Percentiles rank a stretch among this genome's conserved stretches.
Evolutionary conservation across 169 alveolate genomes (phyloP).

Genomic region (Eimeria zaria): DNA sequence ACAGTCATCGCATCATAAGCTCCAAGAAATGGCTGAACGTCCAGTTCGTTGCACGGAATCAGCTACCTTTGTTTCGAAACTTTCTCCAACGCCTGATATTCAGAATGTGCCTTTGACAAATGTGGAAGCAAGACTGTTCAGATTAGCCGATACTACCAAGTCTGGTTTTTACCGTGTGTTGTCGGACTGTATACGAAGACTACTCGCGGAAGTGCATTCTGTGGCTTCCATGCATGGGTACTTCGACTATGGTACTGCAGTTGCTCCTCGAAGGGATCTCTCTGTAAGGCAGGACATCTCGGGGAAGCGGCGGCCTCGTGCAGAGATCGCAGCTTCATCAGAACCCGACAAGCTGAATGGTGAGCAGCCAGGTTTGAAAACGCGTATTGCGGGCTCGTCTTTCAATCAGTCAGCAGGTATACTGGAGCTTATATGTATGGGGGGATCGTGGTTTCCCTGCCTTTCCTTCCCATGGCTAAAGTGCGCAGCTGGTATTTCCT

Average conservation of each 20-base stretch:
- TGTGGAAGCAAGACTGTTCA: constrained; percentile 2
- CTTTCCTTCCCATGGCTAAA: neutral
- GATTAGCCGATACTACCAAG: neutral
- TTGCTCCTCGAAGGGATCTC: neutral
- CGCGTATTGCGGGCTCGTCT: neutral
- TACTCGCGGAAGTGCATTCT: neutral
- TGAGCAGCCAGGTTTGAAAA: neutral
- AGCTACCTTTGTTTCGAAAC: neutral
- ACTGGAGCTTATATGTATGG: neutral
- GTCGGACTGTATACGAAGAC: constrained; percentile 1
- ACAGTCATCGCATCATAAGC: neutral
- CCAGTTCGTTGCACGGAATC: neutral
- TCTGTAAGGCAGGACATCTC: neutral
- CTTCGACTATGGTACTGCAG: neutral
- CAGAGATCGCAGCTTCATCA: neutral
- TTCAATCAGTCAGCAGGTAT: neutral
- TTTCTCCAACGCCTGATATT: neutral
- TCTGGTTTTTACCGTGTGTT: neutral
- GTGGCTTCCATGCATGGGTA: constrained; percentile 44
- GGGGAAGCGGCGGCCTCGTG: constrained; percentile 9
- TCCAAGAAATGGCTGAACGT: neutral
- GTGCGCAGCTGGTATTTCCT: neutral
- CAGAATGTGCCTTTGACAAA: neutral
- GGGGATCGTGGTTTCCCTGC: neutral
- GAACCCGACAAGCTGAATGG: neutral